Percentiles rank a stretch among this genome's conserved stretches.
phyloP scores from a whole-genome alignment of 176 grass and related monocot species.

The Carex kokanica region DNA sequence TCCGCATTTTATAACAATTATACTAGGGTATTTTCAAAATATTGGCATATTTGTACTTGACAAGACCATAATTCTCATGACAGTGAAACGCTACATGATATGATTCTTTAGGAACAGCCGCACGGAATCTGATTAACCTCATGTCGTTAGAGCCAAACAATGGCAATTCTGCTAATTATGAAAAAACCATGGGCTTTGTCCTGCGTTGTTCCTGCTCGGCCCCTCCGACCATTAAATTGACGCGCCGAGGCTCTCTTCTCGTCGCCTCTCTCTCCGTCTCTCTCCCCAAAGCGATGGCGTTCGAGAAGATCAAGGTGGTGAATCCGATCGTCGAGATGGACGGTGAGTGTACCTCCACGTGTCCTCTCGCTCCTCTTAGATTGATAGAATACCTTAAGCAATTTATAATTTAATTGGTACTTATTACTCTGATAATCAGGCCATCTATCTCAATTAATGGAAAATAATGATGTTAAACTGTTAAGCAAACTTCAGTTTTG shows the following conservation, averaged over 20 bases:
- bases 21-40: neutral
- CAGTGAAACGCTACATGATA: neutral
- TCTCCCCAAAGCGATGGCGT: conserved; percentile 36
- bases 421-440: neutral
- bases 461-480: neutral
- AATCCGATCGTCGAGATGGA: conserved; percentile 88
- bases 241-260: conserved; percentile 13
- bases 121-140: neutral
- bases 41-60: neutral
- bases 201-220: neutral
- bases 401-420: neutral
- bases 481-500: neutral
- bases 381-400: neutral
- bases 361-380: neutral
- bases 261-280: neutral
- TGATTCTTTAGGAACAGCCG: neutral
- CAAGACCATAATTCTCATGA: neutral
- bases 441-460: neutral
- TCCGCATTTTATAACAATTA: neutral
- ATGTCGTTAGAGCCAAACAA: neutral
- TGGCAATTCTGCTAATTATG: conserved; percentile 1
- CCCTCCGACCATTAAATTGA: neutral
- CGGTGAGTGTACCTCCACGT: conserved; percentile 36
- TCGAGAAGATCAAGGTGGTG: conserved; percentile 54
- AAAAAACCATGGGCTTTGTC: neutral